Base-by-base conservation (phyloP, 2,329 filamentous ascomycete species). In the Zymoseptoria brevis region DNA sequence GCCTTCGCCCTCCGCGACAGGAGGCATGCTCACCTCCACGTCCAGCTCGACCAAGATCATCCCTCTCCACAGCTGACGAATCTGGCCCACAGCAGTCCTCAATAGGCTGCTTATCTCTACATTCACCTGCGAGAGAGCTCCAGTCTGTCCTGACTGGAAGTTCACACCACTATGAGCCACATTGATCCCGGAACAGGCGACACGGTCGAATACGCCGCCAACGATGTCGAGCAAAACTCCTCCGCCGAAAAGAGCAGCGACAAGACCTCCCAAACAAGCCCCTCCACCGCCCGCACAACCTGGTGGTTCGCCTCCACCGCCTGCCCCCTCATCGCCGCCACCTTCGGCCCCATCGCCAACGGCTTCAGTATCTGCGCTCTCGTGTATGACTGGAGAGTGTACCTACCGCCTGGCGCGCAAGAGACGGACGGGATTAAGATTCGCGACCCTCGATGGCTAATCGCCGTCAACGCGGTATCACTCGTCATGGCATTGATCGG, bases 271-370 rank as follows among this genome's bases (percentile, higher is more conserved):
- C 60, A 5, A 57, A 51, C 50, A 13, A 69, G 73, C 26, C 68
- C 70, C 52, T 77, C 74, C 58, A 67, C 76, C 7, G 75, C 77
- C 57, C 79, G 63, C 7, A 66, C 56, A 51, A 76, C 77, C 57
- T 85, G 82, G 81, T 86, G 83, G 83, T 81, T 85, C 66, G 81
- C 82, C 2, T 82, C 79, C 19, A 85, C 83, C 8, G 81, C 78
- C 30, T 81, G 80, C 65, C 83, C 83, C 13, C 73, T 85, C 2
- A 73, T 84, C 41, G 83, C 82, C 3, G 75, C 75, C 63, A 75
- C 73, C 1, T 74, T 75, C 50, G 74, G 74, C 0, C 74, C 74
- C 16, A 67, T 75, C 22, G 73, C 74, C 29, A 73, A 63, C 56
- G 70, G 70, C 35, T 74, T 75, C 67, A 74, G 67, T 51, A 71